phyloP scores from a whole-genome alignment of 306 rosid genomes.

The Cicer judaicum region DNA sequence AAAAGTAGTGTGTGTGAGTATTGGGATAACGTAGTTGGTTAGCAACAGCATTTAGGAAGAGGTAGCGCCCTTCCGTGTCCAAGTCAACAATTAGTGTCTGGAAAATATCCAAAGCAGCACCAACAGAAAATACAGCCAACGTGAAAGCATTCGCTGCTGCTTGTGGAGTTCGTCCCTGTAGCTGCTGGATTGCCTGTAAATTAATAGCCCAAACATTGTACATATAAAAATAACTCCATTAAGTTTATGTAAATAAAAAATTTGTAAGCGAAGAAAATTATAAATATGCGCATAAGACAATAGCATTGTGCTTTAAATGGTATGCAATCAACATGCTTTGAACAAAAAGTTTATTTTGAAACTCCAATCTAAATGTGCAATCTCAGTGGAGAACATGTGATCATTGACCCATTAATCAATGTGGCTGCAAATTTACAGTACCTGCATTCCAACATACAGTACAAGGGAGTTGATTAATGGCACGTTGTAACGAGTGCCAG shows the following conservation, averaged over 20 bases:
- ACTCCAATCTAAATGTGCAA: slow-evolving; percentile 11
- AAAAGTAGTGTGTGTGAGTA: slow-evolving; percentile 95
- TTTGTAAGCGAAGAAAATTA: not conserved
- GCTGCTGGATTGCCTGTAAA: slow-evolving; percentile 90
- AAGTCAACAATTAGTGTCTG: slow-evolving; percentile 72
- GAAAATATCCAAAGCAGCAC: slow-evolving; percentile 93
- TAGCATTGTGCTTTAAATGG: not conserved
- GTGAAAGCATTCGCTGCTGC: slow-evolving; percentile 44
- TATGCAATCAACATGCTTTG: not conserved
- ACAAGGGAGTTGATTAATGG: slow-evolving; percentile 94
- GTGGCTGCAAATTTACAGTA: slow-evolving; percentile 38
- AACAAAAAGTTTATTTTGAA: slow-evolving; percentile 19
- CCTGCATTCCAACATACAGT: slow-evolving; percentile 98
- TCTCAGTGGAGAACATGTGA: not conserved
- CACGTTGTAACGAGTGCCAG: slow-evolving; percentile 92
- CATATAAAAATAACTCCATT: not conserved
- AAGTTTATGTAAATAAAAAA: not conserved
- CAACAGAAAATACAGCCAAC: slow-evolving; percentile 78
- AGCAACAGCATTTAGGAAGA: slow-evolving; percentile 93
- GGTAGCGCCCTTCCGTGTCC: slow-evolving; percentile 98
- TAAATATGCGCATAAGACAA: not conserved
- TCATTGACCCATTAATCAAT: not conserved
- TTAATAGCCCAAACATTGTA: slow-evolving; percentile 15
- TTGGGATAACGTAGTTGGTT: slow-evolving; percentile 98
- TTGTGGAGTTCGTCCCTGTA: slow-evolving; percentile 78